Percentiles rank a stretch among this genome's conserved stretches.
phyloP scores from a whole-genome alignment of 129 eudicot genomes.

The Tagetes erecta region DNA sequence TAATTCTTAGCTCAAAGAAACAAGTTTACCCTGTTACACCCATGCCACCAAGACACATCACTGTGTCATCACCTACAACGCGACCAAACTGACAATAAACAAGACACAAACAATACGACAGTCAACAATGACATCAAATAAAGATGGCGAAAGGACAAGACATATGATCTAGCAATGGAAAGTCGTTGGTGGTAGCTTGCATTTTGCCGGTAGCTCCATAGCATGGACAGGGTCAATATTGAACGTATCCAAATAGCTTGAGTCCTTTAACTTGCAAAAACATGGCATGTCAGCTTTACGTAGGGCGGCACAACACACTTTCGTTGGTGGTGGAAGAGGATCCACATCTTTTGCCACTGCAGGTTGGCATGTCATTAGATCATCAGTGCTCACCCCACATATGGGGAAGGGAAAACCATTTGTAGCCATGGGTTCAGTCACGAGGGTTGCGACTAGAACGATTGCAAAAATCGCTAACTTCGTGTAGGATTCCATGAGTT shows the following conservation, averaged over 20 bases:
- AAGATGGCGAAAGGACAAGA: not conserved
- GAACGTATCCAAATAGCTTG: slow-evolving; percentile 28
- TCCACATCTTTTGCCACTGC: slow-evolving; percentile 35
- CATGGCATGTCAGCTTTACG: slow-evolving; percentile 41
- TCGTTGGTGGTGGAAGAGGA: slow-evolving; percentile 37
- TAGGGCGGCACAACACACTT: slow-evolving; percentile 42
- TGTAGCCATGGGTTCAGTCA: slow-evolving; percentile 22
- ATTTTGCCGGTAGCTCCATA: slow-evolving; percentile 41
- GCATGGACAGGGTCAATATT: slow-evolving; percentile 42
- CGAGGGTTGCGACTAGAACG: slow-evolving; percentile 29
- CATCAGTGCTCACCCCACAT: slow-evolving; percentile 34
- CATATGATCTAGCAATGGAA: slow-evolving; percentile 22
- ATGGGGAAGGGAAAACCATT: slow-evolving; percentile 20
- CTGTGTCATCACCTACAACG: not conserved
- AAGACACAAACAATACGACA: not conserved
- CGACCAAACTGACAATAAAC: slow-evolving; percentile 8
- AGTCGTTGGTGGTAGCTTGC: slow-evolving; percentile 35
- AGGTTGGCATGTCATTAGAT: slow-evolving; percentile 33
- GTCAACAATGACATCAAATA: slow-evolving; percentile 1
- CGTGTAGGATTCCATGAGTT: slow-evolving; percentile 35
- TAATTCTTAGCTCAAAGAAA: too few relatives aligned
- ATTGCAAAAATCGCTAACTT: slow-evolving; percentile 32
- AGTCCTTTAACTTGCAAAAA: slow-evolving; percentile 47
- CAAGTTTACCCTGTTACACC: not conserved
- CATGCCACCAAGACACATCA: not conserved